Percentiles rank a stretch among this genome's conserved stretches.
phyloP scores from a whole-genome alignment of 75 land plant species.

The Pinus taeda region DNA sequence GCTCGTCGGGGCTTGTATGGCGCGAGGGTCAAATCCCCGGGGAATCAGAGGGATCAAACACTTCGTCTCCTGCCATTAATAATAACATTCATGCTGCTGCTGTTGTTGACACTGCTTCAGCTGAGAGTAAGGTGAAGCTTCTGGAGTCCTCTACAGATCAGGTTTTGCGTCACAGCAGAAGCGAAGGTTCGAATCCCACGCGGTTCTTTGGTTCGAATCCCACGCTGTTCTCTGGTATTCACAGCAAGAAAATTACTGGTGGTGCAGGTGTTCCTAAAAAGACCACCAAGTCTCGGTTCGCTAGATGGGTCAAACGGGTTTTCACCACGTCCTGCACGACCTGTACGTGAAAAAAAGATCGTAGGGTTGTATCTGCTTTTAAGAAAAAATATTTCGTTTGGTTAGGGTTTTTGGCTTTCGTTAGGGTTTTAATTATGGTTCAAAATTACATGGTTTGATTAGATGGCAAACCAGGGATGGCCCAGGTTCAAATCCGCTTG shows the following conservation, averaged over 20 bases:
- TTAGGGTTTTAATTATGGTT: too few species aligned
- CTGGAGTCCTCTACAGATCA: neutral
- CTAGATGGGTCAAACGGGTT: neutral
- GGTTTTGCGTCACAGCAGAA: neutral
- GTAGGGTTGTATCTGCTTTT: too few species aligned
- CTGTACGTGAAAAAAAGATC: too few species aligned
- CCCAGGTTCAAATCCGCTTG: too few species aligned
- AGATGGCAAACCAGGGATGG: too few species aligned
- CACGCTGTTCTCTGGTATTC: too few species aligned
- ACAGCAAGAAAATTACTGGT: neutral
- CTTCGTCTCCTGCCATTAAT: too few species aligned
- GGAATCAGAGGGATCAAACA: neutral
- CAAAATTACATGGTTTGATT: too few species aligned
- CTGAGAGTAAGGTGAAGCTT: neutral
- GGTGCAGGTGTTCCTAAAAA: neutral
- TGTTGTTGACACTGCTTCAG: too few species aligned
- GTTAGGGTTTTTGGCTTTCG: too few species aligned
- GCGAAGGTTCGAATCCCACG: neutral
- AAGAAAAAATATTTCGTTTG: too few species aligned
- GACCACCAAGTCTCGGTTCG: neutral
- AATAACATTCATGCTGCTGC: too few species aligned
- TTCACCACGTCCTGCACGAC: neutral
- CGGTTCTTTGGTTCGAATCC: neutral
- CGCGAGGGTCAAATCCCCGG: neutral
- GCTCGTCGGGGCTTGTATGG: neutral